A percentile compares a stretch with the other conserved stretches of the same genome.
phyloP scores from a whole-genome alignment of 1,284 basidiomycete species.

The Kalmanozyma brasiliensis region DNA sequence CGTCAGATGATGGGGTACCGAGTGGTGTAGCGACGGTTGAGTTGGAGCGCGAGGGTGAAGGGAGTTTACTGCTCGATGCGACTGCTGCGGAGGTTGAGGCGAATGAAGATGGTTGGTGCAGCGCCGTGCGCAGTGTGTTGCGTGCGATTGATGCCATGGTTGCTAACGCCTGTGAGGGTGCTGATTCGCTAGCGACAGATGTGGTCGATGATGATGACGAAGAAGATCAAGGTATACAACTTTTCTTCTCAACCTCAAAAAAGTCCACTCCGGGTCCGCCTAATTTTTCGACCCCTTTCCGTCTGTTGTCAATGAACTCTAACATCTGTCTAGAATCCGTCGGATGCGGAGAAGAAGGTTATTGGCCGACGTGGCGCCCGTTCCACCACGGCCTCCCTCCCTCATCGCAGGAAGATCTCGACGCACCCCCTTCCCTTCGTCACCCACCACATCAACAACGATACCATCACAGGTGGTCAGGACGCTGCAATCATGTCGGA shows the following conservation, averaged over 20 bases:
- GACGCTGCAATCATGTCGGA: constrained; percentile 92
- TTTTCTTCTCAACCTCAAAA: constrained; percentile 13
- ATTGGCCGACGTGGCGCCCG: constrained; percentile 25
- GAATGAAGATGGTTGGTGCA: constrained; percentile 2
- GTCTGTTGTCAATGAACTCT: too few relatives aligned
- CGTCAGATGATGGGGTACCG: constrained; percentile 1
- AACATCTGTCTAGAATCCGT: constrained; percentile 4
- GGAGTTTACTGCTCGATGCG: constrained; percentile 28
- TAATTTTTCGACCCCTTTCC: too few relatives aligned
- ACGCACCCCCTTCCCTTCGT: constrained; percentile 1
- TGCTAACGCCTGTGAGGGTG: neutral
- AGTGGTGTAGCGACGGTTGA: constrained; percentile 13
- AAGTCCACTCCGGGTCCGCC: constrained; percentile 8
- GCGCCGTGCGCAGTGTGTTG: constrained; percentile 8
- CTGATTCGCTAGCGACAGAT: too few relatives aligned
- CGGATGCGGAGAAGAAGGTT: constrained; percentile 14
- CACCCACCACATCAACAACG: neutral
- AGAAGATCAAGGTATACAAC: neutral
- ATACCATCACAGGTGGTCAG: too few relatives aligned
- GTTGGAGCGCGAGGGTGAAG: constrained; percentile 9
- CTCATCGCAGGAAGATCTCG: constrained; percentile 11
- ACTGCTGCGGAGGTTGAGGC: constrained; percentile 13
- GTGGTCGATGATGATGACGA: constrained; percentile 1
- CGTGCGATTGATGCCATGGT: constrained; percentile 26
- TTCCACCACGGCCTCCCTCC: neutral